phyloP scores from a whole-genome alignment of 2,329 filamentous ascomycete species.

The Aspergillus carbonarius region DNA sequence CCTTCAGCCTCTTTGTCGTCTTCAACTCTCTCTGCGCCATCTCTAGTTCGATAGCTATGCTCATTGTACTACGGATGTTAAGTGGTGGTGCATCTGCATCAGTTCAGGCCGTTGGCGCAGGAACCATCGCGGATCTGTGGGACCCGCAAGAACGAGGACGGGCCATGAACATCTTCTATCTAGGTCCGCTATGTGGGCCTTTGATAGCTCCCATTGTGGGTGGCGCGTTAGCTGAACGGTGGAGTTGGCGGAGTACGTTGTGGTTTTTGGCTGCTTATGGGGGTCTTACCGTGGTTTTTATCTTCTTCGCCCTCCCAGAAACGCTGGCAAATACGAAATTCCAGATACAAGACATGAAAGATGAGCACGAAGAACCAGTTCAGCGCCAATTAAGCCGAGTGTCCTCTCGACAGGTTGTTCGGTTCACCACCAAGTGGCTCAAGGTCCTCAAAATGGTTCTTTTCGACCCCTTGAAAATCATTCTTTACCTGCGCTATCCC shows the following conservation, averaged over 20 bases:
- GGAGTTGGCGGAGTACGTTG: slow-evolving; percentile 74
- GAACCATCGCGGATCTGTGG: slow-evolving; percentile 81
- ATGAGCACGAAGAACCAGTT: slow-evolving; percentile 22
- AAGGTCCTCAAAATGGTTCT: slow-evolving; percentile 60
- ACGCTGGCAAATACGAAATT: slow-evolving; percentile 35
- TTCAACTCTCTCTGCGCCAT: slow-evolving; percentile 70
- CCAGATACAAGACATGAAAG: slow-evolving; percentile 27
- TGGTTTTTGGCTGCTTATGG: slow-evolving; percentile 77
- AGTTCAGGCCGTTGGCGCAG: slow-evolving; percentile 79
- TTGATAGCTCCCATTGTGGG: slow-evolving; percentile 75
- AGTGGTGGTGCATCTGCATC: slow-evolving; percentile 75
- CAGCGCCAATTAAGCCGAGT: slow-evolving; percentile 49
- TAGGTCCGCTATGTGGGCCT: slow-evolving; percentile 74
- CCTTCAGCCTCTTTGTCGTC: slow-evolving; percentile 69
- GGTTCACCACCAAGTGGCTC: slow-evolving; percentile 55
- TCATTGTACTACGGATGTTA: slow-evolving; percentile 73
- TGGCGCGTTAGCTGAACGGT: slow-evolving; percentile 65
- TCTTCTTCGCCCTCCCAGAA: slow-evolving; percentile 48
- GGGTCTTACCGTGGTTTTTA: slow-evolving; percentile 42
- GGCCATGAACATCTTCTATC: slow-evolving; percentile 82
- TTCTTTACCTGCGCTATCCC: slow-evolving; percentile 71
- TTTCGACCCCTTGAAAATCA: slow-evolving; percentile 69
- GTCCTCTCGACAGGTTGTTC: slow-evolving; percentile 63
- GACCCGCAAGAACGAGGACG: slow-evolving; percentile 68
- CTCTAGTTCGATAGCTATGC: slow-evolving; percentile 69